Base-by-base conservation (phyloP, 179 eudicot genomes). In the Heliamphora pulchella region DNA sequence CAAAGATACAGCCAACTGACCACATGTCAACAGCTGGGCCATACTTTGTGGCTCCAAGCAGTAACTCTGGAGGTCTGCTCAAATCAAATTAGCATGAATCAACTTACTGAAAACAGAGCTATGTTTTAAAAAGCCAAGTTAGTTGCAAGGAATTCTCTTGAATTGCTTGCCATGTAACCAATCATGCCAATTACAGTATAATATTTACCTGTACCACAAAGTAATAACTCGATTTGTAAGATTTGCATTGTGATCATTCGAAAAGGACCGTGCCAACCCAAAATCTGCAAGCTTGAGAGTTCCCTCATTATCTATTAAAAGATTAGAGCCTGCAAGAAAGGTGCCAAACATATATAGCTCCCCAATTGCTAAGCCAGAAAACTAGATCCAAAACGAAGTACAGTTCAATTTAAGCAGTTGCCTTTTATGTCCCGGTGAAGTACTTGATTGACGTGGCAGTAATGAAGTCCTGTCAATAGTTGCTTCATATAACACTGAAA, bases 341-440 rank as follows among this genome's bases (percentile, higher is more conserved):
- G 55, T 44, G 20, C 5, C 44, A 17, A n/a, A 54, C 7, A 20
- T 4, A 18, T n/a, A 79, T 46, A 31, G 67, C 58, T 59, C 55
- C 31, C 31, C 57, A 71, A 79, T 44, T 47, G 55, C 64, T 22
- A 51, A 6, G 13, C 13, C 0, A 63, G 47, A 47, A 67, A 2
- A 6, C 3, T 53, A 81, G 14, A 77, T 71, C 1, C 17, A 69
- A 62, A 73, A 22, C 13, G 61, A 75, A 61, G 1, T 1, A 47
- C 13, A 11, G 48, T 43, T 15, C 31, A 66, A 20, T 57, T 47
- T 63, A 68, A 76, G 71, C 13, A 46, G 54, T 59, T 5, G 92
- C 99, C 99, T 96, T 96, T 96, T 83, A 96, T 94, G 79, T 96
- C 99, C 79, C 98, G 91, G 83, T 96, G 99, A 79, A 96, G 91